These are phyloP conservation scores for Scenedesmus sp. DNA, from an alignment of 163 green algal species.

Conservation along the genomic window DNA sequence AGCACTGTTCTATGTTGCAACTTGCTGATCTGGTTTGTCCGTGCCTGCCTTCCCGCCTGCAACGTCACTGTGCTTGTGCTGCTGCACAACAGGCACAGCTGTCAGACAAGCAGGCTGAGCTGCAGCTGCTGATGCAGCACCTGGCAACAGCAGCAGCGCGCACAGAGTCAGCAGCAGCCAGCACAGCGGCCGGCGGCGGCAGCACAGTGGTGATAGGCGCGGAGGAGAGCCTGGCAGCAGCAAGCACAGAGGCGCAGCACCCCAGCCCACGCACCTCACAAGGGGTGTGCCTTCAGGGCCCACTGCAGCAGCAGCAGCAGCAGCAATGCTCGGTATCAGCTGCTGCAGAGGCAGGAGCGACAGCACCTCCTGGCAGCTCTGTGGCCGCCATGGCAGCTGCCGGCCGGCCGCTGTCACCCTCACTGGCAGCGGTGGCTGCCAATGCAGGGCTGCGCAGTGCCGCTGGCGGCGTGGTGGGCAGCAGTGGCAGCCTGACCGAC, in stretches of 20 bases:
- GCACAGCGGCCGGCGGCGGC: background rate
- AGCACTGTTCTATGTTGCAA: background rate
- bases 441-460: background rate
- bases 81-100: conserved; percentile 23
- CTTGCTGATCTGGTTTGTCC: background rate
- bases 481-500: background rate
- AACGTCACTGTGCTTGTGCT: background rate
- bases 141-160: background rate
- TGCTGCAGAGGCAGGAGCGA: background rate
- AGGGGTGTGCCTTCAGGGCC: background rate
- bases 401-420: background rate
- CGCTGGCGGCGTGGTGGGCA: background rate
- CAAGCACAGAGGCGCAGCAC: background rate
- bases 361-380: background rate
- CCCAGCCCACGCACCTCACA: background rate
- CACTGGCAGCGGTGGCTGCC: background rate
- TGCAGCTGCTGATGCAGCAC: conserved; percentile 15
- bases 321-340: background rate
- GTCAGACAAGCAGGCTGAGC: conserved; percentile 15
- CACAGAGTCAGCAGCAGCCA: conserved; percentile 22
- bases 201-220: background rate
- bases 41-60: background rate
- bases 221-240: conserved; percentile 8
- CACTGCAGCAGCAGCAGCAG: background rate
- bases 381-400: background rate